Evolutionary conservation across 73 alveolate genomes (phyloP), one percentile per base, ranked within the genome.

Genomic region (Diophrys appendiculata): DNA sequence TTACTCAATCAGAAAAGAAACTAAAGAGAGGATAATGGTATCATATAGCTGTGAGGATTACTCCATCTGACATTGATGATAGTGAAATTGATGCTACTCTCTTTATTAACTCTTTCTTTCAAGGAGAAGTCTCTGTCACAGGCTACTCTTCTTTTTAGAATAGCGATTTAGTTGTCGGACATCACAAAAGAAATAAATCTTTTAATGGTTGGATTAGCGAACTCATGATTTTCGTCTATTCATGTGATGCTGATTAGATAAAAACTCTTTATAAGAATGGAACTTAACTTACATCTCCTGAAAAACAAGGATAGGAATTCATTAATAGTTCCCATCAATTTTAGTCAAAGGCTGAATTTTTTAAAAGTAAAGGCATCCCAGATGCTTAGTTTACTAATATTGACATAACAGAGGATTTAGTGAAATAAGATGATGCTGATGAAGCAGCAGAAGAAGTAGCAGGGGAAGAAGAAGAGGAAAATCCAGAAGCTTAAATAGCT

Each of bases 1-100:
- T 11, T 77, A 31, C 34, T 18, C 52, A 56, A 27, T 86, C 93
- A 25, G 93, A 86, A 35, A 86, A 86, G 55, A 64, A 30, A 1
- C 68, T 86, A 22, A 60, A 32, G 65, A 68, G 83, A 2, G 23
- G 56, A 67, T 72, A 23, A 35, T 77, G 78, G 75, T 79, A 86
- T 76, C 83, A 76, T 65, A 79, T 86, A 8, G 78, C 55, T 3
- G 65, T 86, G 0, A 29, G 84, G 52, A 34, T 77, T 14, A 29
- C 27, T 68, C 65, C 60, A 54, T 77, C 29, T 22, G 90, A 86
- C 14, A 68, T 22, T 25, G 83, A 32, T 3, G 78, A 69, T 3
- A 29, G 34, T 29, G 33, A 72, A 26, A 65, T 52, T 33, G 73
- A 78, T 32, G 82, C 54, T 2, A 65, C 87, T 1, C 82, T 86